Evolutionary conservation across 2,329 filamentous ascomycete species (phyloP).

Genomic region (Fusarium piperis): DNA sequence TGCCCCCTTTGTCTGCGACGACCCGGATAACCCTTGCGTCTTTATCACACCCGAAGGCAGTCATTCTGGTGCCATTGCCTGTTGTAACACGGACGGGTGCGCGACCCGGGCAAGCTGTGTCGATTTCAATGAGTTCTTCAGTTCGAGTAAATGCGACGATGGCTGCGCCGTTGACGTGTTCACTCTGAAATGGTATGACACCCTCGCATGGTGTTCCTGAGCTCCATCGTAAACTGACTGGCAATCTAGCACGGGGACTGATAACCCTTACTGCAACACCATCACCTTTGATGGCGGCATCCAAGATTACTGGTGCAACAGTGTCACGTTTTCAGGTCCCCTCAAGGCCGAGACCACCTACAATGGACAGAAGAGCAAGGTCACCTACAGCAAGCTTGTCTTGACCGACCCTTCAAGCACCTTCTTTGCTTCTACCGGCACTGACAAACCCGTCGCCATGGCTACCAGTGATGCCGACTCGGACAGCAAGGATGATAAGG

Average conservation of each 20-base stretch:
- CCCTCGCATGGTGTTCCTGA: constrained; percentile 37
- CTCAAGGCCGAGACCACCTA: constrained; percentile 55
- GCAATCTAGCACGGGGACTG: constrained; percentile 47
- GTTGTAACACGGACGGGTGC: constrained; percentile 51
- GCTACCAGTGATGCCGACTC: neutral
- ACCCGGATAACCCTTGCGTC: constrained; percentile 49
- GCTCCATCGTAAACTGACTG: neutral
- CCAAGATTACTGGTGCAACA: constrained; percentile 57
- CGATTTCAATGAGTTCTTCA: constrained; percentile 49
- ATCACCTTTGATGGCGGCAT: constrained; percentile 53
- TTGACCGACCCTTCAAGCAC: constrained; percentile 16
- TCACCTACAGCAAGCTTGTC: constrained; percentile 36
- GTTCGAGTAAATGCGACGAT: constrained; percentile 51
- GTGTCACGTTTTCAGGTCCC: constrained; percentile 44
- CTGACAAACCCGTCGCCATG: neutral
- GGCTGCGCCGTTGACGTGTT: constrained; percentile 52
- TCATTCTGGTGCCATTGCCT: constrained; percentile 52
- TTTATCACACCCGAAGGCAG: constrained; percentile 48
- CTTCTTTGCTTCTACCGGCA: neutral
- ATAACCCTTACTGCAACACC: constrained; percentile 56
- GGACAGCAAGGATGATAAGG: constrained; percentile 1
- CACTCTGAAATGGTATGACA: constrained; percentile 60
- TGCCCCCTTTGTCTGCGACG: constrained; percentile 53
- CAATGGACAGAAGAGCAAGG: constrained; percentile 47
- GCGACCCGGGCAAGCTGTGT: constrained; percentile 51